Base-by-base conservation (phyloP, 1,139 yeast genomes). In the Arxiozyma telluris region DNA sequence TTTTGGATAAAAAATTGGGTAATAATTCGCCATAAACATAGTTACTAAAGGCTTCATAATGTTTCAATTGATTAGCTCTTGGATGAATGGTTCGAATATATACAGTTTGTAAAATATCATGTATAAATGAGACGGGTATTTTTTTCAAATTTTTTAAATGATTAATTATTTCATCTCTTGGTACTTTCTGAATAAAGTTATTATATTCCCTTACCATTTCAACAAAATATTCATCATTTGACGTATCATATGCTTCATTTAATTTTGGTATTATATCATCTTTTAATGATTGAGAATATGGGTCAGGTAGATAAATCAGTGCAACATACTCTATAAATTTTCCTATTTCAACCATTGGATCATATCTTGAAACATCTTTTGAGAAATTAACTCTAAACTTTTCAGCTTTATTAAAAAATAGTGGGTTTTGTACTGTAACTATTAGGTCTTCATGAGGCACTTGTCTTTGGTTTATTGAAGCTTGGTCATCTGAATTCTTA, bases 21-120 rank as follows among this genome's bases (percentile, higher is more conserved):
- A 91, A 74, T 54, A 91, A 72, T 70, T 91, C 98, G 4, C 98
- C 98, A 66, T 91, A 91, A 0, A 89, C 96, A 64, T 84, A 88
- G 57, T 88, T 91, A 4, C 96, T 87, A 66, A 90, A 90, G 0
- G 96, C 95, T 64, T 84, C 83, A 67, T 90, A 90, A 4, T 81
- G 76, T 51, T 86, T 78, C 52, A 90, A 74, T 55, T 80, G 80
- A 38, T 76, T 73, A 0, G 87, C 83, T 48, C 83, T 78, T 0
- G 96, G 93, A 1, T 95, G 83, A 3, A 90, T 94, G 1, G 87
- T 77, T 61, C 97, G 74, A 0, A 87, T 72, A 68, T 91, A 90
- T 1, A 85, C 81, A 59, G 87, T 81, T 53, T 84, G 80, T 47
- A 90, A 72, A 12, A 90, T 61, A 63, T 84, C 91, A 61, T 87